Evolutionary conservation across 805 yeast species (phyloP), one percentile per base, ranked within the genome.

Genomic region (Cyberlindnera bimundalis): DNA sequence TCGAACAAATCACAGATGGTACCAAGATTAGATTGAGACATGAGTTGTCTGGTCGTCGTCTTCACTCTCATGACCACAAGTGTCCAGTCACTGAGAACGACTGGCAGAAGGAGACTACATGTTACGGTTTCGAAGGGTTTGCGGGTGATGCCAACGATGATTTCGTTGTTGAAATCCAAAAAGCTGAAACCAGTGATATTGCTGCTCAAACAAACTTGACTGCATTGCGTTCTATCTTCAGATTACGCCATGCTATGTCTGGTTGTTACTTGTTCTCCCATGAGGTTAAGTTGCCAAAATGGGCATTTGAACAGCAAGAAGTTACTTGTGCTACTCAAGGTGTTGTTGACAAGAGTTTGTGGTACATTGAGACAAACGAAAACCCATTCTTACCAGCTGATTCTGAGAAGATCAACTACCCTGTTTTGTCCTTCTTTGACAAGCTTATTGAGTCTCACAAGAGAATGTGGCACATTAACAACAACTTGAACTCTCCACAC

Each of bases 251-350:
- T 55, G 90, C 89, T 25, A 79, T 82, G 84, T 71, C 84, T 19
- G 89, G 89, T 41, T 75, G 87, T 64, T 80, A 78, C 57, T 66
- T 85, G 52, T 85, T 84, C 61, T 81, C 93, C n/a, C 83, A 79
- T 50, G 81, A 76, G 42, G 77, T 74, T 12, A 82, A 82, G 58
- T 71, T 85, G 55, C 95, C 95, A 46, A 77, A 76, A 38, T 84
- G 93, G 90, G 95, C 84, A 1, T 82, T 79, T 51, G 84, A 79
- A 47, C 95, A 85, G 62, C 90, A 81, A 61, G 95, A 85, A 66
- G 95, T 85, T 39, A 78, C 90, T 3, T 75, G 90, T 67, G 88
- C 95, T 27, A 62, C 74, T 15, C 83, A 78, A 52, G 93, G 90
- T 61, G 68, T 71, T 40, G 65, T 75, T 42, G 68, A 74, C 14